phyloP scores from a whole-genome alignment of 2,329 filamentous ascomycete genomes.

The Phaeosphaeria sp. region DNA sequence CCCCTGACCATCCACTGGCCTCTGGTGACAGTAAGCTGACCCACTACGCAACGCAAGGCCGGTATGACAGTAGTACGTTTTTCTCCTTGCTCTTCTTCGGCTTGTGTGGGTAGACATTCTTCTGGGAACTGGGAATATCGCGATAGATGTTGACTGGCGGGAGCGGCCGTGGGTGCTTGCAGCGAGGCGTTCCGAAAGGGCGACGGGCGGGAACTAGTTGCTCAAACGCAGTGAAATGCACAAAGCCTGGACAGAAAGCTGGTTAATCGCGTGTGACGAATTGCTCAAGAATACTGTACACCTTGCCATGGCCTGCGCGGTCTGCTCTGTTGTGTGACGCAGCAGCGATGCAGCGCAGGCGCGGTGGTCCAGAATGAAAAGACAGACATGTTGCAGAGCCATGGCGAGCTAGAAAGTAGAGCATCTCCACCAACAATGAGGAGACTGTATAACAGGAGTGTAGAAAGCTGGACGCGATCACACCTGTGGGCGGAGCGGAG shows the following conservation, averaged over 20 bases:
- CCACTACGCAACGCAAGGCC: neutral
- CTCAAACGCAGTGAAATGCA: neutral
- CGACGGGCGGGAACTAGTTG: neutral
- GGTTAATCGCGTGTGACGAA: neutral
- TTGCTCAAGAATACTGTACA: slow-evolving; percentile 4
- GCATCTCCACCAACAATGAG: neutral
- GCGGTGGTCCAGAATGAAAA: slow-evolving; percentile 3
- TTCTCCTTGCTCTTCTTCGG: neutral
- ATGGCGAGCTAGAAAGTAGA: neutral
- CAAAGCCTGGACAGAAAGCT: slow-evolving; percentile 6
- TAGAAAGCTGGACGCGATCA: neutral
- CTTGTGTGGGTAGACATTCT: neutral
- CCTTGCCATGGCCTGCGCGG: slow-evolving; percentile 3
- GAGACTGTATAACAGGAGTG: neutral
- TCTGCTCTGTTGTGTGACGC: slow-evolving; percentile 12
- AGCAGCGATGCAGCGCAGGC: slow-evolving; percentile 1
- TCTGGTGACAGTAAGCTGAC: neutral
- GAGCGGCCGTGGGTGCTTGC: neutral
- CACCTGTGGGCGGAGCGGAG: neutral
- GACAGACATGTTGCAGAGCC: neutral
- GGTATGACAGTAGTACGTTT: neutral
- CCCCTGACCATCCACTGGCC: neutral
- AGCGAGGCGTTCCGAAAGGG: slow-evolving; percentile 2
- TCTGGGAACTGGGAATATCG: neutral
- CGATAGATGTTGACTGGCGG: neutral